Percentiles rank a stretch among this genome's conserved stretches.
Evolutionary conservation across 2,329 filamentous ascomycete species (phyloP).

Genomic region (Fusarium floridanum): DNA sequence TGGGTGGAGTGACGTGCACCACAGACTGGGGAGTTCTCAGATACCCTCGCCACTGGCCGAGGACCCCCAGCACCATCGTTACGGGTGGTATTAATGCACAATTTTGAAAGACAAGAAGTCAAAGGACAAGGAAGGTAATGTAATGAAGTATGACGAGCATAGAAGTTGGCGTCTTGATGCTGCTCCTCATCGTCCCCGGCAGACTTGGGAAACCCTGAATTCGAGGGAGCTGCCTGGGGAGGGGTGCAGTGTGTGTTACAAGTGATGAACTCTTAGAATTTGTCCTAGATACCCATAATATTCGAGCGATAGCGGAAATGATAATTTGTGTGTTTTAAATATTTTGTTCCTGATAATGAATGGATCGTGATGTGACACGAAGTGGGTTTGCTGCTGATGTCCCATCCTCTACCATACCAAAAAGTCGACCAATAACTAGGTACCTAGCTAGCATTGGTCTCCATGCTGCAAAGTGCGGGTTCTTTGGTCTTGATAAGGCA

Average conservation of each 20-base stretch:
- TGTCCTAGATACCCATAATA: constrained; percentile 28
- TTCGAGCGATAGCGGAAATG: constrained; percentile 14
- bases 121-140: background rate
- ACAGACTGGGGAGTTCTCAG: constrained; percentile 11
- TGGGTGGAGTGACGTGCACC: constrained; percentile 15
- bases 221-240: background rate
- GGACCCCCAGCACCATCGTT: constrained; percentile 16
- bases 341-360: background rate
- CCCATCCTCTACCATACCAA: background rate
- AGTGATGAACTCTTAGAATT: constrained; percentile 13
- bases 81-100: constrained; percentile 20
- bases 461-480: background rate
- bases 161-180: constrained; percentile 4
- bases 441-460: background rate
- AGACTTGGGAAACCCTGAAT: background rate
- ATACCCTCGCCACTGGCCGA: constrained; percentile 26
- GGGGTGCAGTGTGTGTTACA: constrained; percentile 4
- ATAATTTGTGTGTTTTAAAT: background rate
- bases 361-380: background rate
- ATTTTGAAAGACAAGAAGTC: background rate
- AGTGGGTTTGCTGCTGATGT: background rate
- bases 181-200: background rate
- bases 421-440: background rate
- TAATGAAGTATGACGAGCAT: background rate
- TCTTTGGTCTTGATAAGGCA: background rate